Percentiles rank a stretch among this genome's conserved stretches.
These are phyloP conservation scores for Coemansia sp. DNA, from an alignment of 192 early-diverging fungal genomes.

Conservation along the genomic window DNA sequence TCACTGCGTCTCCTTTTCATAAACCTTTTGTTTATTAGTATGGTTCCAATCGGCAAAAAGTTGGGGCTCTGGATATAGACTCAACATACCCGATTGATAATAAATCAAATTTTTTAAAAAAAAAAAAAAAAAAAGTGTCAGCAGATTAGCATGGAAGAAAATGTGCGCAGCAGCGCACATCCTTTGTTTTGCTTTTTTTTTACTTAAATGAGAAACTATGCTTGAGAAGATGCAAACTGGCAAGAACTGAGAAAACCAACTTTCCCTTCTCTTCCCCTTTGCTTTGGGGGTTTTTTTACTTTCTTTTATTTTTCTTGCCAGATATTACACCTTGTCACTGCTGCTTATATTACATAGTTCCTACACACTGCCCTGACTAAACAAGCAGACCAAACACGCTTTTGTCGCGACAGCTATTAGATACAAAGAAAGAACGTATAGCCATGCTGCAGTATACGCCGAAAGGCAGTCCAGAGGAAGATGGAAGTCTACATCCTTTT, in stretches of 20 bases:
- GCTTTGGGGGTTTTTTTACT: not conserved
- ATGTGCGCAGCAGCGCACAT: too few relatives aligned
- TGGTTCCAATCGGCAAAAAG: too few relatives aligned
- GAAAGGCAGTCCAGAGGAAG: not conserved
- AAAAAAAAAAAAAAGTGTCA: too few relatives aligned
- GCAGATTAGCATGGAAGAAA: too few relatives aligned
- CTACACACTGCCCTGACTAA: not conserved
- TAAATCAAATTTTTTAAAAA: too few relatives aligned
- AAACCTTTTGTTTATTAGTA: too few relatives aligned
- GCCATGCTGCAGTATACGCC: slow-evolving; percentile 17
- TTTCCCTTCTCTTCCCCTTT: not conserved
- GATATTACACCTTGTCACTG: not conserved
- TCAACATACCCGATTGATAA: too few relatives aligned
- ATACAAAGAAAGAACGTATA: not conserved
- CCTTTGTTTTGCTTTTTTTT: too few relatives aligned
- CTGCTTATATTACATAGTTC: not conserved
- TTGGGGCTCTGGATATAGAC: too few relatives aligned
- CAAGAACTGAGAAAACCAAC: not conserved
- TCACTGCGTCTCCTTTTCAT: too few relatives aligned
- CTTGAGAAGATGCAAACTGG: not conserved
- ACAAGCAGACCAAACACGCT: not conserved
- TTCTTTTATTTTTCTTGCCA: slow-evolving; percentile 7
- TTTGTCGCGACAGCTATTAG: not conserved
- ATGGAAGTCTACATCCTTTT: slow-evolving; percentile 12
- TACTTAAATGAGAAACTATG: too few relatives aligned